phyloP scores from a whole-genome alignment of 2,329 filamentous ascomycete species.

The Hypoxylon sp. region DNA sequence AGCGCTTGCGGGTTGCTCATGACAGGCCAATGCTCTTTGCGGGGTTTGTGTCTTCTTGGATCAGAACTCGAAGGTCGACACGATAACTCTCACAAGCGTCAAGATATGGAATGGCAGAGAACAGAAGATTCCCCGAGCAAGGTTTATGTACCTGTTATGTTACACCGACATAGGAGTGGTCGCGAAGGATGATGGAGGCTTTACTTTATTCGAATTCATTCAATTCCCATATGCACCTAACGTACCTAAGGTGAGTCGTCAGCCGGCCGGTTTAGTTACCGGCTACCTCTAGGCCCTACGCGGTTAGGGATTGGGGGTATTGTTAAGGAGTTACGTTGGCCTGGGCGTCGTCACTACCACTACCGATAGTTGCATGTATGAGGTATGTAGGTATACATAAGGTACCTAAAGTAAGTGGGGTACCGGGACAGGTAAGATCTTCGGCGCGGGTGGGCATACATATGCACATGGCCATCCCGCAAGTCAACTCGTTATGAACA shows the following conservation, averaged over 20 bases:
- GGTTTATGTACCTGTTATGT: background rate
- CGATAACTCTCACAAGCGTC: background rate
- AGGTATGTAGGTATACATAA: too few relatives aligned
- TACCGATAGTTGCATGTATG: background rate
- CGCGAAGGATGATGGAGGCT: too few relatives aligned
- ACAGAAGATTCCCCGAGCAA: background rate
- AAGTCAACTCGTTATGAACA: background rate
- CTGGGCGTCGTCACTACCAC: background rate
- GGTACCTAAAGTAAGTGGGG: too few relatives aligned
- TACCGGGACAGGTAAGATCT: too few relatives aligned
- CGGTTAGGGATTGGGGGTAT: too few relatives aligned
- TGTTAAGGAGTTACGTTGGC: background rate
- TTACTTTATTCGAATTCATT: too few relatives aligned
- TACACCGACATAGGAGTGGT: too few relatives aligned
- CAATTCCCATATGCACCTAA: too few relatives aligned
- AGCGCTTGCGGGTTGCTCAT: constrained; percentile 58
- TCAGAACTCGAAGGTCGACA: background rate
- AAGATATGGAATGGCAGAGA: background rate
- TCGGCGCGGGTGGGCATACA: too few relatives aligned
- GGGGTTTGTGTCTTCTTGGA: background rate
- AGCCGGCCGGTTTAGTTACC: too few relatives aligned
- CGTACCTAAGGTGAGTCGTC: too few relatives aligned
- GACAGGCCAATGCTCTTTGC: background rate
- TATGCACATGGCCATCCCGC: background rate
- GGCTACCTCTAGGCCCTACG: too few relatives aligned